A percentile compares a stretch with the other conserved stretches of the same genome.
phyloP scores from a whole-genome alignment of 768 basidiomycete species.

The Amanita rimosa region DNA sequence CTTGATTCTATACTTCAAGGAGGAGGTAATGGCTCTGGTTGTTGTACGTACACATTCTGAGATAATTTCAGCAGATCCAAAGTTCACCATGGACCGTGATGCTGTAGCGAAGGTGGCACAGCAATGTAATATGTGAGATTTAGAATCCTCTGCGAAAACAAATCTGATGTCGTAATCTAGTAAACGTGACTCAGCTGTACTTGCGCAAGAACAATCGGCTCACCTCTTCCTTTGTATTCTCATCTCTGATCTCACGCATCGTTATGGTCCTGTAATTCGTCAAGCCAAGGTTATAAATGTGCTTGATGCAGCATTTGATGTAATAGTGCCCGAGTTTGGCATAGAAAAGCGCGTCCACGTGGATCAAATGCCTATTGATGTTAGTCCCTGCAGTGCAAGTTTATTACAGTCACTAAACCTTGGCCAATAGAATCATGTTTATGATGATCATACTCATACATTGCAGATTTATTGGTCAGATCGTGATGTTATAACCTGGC shows the following conservation, averaged over 20 bases:
- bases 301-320: slow-evolving; percentile 96
- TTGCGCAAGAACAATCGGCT: slow-evolving; percentile 94
- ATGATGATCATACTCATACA: slow-evolving; percentile 88
- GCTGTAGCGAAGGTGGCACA: slow-evolving; percentile 96
- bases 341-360: slow-evolving; percentile 99
- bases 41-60: slow-evolving; percentile 3
- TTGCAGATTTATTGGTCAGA: slow-evolving; percentile 95
- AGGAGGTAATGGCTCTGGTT: slow-evolving; percentile 33
- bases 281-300: slow-evolving; percentile 94
- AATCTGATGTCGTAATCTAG: slow-evolving; percentile 23
- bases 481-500: slow-evolving; percentile 88
- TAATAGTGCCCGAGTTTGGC: slow-evolving; percentile 91
- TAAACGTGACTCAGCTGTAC: slow-evolving; percentile 81
- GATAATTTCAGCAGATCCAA: slow-evolving; percentile 45
- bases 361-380: slow-evolving; percentile 98
- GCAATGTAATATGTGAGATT: slow-evolving; percentile 87
- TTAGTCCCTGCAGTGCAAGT: slow-evolving; percentile 24
- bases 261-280: slow-evolving; percentile 91
- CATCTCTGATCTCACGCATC: slow-evolving; percentile 87
- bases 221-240: slow-evolving; percentile 94
- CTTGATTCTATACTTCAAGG: slow-evolving; percentile 79
- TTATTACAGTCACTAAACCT: slow-evolving; percentile 11
- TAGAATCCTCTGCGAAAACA: neutral
- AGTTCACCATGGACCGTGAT: slow-evolving; percentile 97
- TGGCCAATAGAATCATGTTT: slow-evolving; percentile 70